phyloP scores from a whole-genome alignment of 129 eudicot genomes.

The Artemisia argyi region DNA sequence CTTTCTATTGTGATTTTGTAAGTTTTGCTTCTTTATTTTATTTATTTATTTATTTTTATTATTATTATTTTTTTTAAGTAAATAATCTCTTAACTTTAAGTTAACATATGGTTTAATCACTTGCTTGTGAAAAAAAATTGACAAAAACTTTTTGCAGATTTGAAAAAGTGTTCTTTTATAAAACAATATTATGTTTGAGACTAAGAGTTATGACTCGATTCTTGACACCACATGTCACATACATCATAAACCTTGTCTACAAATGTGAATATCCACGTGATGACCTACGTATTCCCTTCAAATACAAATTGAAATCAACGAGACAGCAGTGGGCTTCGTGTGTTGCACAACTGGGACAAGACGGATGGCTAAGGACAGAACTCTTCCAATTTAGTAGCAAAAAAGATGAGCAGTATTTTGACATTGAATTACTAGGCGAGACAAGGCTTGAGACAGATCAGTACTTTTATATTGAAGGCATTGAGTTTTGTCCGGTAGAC shows the following conservation, averaged over 20 bases:
- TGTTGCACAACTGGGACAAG: neutral
- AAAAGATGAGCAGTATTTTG: neutral
- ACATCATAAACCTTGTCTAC: constrained; percentile 25
- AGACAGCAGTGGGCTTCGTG: neutral
- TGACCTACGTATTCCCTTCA: neutral
- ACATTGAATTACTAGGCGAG: neutral
- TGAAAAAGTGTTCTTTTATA: neutral
- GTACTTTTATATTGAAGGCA: neutral
- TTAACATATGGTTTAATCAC: too few relatives aligned
- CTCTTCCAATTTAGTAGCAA: neutral
- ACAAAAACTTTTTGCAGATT: constrained; percentile 12
- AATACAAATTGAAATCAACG: neutral
- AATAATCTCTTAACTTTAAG: too few relatives aligned
- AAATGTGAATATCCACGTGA: neutral
- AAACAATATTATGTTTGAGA: neutral
- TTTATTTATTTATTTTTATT: too few relatives aligned
- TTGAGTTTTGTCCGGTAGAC: neutral
- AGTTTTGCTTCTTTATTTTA: too few relatives aligned
- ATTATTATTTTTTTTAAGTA: too few relatives aligned
- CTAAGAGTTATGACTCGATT: neutral
- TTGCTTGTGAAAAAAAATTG: too few relatives aligned
- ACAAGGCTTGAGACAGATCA: too few relatives aligned
- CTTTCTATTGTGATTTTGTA: too few relatives aligned
- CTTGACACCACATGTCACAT: constrained; percentile 17
- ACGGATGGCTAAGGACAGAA: neutral